Evolutionary conservation across 2,329 filamentous ascomycete species (phyloP), one percentile per base, ranked within the genome.

Genomic region (Cytospora piceae): DNA sequence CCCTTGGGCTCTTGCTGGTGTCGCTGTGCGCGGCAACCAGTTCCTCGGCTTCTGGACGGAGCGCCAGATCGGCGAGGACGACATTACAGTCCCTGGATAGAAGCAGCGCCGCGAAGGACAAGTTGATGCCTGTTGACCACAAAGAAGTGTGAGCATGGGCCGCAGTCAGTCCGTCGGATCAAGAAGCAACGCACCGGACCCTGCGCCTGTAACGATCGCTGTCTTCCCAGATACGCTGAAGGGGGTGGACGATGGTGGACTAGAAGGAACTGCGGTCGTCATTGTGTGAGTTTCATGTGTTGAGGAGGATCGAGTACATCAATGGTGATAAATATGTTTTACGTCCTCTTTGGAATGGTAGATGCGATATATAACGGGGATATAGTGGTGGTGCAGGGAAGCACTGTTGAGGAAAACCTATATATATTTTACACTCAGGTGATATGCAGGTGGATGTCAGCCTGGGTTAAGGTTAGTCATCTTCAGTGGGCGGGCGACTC

Each of bases 141-240:
- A 9, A 52, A 60, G 55, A 15, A 58, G 34, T 61, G 54, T 67
- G 34, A 51, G 58, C 17, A 24, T 65, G 22, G 22, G 8, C 29
- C 15, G 15, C 32, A n/a, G n/a, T 37, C 24, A 4, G 0, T 17
- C 15, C 3, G 14, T 1, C 12, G 12, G 3, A 2, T 1, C 24
- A 37, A 17, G 15, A 27, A 56, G 46, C 6, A 22, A 15, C 11
- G 61, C 7, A 80, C 83, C 83, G 56, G 82, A 85, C 31, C 83
- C 83, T 49, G 81, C 83, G 37, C 83, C 83, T 14, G 83, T 86
- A 34, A 86, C 75, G 56, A 86, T 82, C 15, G 83, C 83, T 15
- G 81, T 79, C 71, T 80, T 82, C 59, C 78, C 79, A 60, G 77
- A 70, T 24, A 83, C 77, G 24, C 37, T 65, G 58, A 67, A 67